Conservation (phyloP, 371 early-diverging fungal species). For the Smittium culicis region DNA sequence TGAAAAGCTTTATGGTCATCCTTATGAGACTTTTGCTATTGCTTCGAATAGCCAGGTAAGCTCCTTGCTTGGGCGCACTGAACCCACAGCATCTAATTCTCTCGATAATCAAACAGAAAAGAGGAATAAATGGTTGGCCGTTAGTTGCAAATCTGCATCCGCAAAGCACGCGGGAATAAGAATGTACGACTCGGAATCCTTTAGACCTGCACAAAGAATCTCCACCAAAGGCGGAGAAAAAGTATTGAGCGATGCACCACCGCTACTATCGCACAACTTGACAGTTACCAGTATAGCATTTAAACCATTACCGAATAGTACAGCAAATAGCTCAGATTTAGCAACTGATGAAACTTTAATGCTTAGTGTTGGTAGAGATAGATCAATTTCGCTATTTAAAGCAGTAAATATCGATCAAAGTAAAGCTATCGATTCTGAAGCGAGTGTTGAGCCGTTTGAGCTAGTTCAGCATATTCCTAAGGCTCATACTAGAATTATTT, state of each 20-base stretch:
- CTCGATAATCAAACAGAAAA: not conserved
- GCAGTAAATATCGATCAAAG: constrained; percentile 12
- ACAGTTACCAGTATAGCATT: constrained; percentile 75
- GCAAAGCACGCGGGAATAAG: constrained; percentile 22
- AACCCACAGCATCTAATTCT: not conserved
- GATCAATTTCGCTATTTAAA: constrained; percentile 69
- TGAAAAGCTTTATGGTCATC: constrained; percentile 90
- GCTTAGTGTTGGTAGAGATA: constrained; percentile 77
- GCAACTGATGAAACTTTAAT: constrained; percentile 29
- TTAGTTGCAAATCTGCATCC: constrained; percentile 54
- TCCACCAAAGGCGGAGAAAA: not conserved
- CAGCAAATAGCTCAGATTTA: not conserved
- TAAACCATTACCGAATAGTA: constrained; percentile 34
- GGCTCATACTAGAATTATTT: constrained; percentile 88
- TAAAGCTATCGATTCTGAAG: constrained; percentile 2
- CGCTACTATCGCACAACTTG: constrained; percentile 49
- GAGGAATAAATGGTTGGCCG: constrained; percentile 41
- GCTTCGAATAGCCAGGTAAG: constrained; percentile 23
- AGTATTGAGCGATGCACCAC: constrained; percentile 1
- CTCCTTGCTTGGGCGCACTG: not conserved
- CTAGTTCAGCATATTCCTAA: constrained; percentile 43
- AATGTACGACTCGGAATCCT: constrained; percentile 16
- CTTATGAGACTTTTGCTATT: constrained; percentile 69
- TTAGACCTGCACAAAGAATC: constrained; percentile 8
- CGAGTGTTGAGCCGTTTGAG: constrained; percentile 36